Percentiles rank a stretch among this genome's conserved stretches.
Evolutionary conservation across 345 rosid genomes (phyloP).

Genomic region (Linum lewisii): DNA sequence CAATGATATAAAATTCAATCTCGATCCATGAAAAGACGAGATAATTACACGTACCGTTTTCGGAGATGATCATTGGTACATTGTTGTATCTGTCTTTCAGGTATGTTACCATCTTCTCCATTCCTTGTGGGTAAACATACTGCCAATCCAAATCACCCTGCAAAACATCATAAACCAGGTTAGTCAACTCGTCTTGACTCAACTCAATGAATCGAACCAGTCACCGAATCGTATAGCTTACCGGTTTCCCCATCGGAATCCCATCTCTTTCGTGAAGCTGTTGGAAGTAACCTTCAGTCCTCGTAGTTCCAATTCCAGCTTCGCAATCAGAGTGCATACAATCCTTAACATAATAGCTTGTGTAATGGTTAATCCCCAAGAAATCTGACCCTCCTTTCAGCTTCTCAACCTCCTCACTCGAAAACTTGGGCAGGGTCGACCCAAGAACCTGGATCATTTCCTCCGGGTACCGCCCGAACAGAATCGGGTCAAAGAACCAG

Average conservation of each 20-base stretch:
- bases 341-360: slow-evolving; percentile 10
- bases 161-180: not conserved
- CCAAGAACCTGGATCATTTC: slow-evolving; percentile 16
- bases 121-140: slow-evolving; percentile 1
- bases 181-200: not conserved
- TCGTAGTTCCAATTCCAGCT: slow-evolving; percentile 6
- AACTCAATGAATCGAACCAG: not conserved
- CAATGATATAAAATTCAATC: no score
- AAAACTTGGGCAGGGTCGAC: slow-evolving; percentile 8
- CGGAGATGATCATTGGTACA: not conserved
- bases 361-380: slow-evolving; percentile 16
- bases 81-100: slow-evolving; percentile 5
- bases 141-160: slow-evolving; percentile 1
- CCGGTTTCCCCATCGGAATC: slow-evolving; percentile 7
- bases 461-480: slow-evolving; percentile 13
- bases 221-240: not conserved
- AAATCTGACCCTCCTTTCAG: slow-evolving; percentile 12
- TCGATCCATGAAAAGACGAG: no score
- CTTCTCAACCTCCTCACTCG: slow-evolving; percentile 7
- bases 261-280: slow-evolving; percentile 7
- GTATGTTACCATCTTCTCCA: slow-evolving; percentile 1
- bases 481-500: slow-evolving; percentile 19
- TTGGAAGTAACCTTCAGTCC: slow-evolving; percentile 8
- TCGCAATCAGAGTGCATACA: slow-evolving; percentile 10
- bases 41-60: not conserved